Evolutionary conservation across 192 early-diverging fungal species (phyloP).

Genomic region (Chytriomyces sp.): DNA sequence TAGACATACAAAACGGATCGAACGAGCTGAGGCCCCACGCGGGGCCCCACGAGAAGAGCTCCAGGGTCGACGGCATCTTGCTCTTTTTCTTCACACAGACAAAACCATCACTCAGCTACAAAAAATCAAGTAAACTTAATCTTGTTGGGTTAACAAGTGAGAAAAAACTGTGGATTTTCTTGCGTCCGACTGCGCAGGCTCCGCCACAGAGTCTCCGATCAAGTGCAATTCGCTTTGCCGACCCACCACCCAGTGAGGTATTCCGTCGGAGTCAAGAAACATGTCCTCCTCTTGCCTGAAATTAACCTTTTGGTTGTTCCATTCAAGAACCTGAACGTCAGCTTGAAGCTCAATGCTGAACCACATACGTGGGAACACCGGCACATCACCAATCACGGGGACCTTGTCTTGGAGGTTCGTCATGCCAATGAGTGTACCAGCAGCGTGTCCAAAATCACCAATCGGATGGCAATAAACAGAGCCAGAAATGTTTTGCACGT

Average conservation of each 20-base stretch:
- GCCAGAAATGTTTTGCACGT: constrained; percentile 3
- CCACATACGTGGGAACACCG: constrained; percentile 20
- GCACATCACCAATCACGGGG: constrained; percentile 21
- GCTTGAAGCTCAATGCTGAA: constrained; percentile 25
- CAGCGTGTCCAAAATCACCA: constrained; percentile 25
- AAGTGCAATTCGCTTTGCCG: constrained; percentile 16
- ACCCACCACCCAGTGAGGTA: constrained; percentile 8
- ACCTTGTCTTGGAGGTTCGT: constrained; percentile 29
- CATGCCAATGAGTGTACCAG: constrained; percentile 28
- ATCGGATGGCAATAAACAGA: constrained; percentile 32
- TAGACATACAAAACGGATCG: constrained; percentile 70
- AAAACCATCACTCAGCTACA: too few species aligned
- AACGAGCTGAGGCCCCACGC: constrained; percentile 66
- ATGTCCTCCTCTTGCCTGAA: constrained; percentile 32
- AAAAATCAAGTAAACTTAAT: too few species aligned
- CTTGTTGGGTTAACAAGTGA: too few species aligned
- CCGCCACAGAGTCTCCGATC: constrained; percentile 7
- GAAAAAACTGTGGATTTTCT: too few species aligned
- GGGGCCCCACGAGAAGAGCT: constrained; percentile 74
- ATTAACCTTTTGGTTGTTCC: constrained; percentile 10
- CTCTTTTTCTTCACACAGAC: not conserved
- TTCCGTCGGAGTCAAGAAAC: constrained; percentile 10
- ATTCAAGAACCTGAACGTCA: constrained; percentile 16
- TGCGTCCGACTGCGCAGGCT: too few species aligned
- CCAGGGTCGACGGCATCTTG: constrained; percentile 30